Evolutionary conservation across 306 rosid genomes (phyloP).

Genomic region (Fagus crenata): DNA sequence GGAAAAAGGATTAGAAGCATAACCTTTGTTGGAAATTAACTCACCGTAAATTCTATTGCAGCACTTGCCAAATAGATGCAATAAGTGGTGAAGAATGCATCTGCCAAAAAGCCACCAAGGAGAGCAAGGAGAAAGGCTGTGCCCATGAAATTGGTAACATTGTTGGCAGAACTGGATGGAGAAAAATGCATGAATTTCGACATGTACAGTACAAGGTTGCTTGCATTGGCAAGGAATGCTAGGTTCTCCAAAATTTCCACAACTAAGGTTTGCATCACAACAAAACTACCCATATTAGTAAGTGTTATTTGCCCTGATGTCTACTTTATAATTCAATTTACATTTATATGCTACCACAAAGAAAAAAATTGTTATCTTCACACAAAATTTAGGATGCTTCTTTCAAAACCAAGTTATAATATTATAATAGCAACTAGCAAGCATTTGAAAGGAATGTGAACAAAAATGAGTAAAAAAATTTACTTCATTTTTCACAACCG

Average conservation of each 20-base stretch:
- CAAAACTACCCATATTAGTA: neutral
- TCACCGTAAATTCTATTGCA: conserved; percentile 65
- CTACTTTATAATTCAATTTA: neutral
- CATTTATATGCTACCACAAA: neutral
- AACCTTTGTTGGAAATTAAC: neutral
- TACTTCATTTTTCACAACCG: too few species aligned
- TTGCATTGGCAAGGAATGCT: conserved; percentile 78
- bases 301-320: neutral
- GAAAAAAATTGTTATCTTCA: neutral
- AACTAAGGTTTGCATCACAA: conserved; percentile 31
- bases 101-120: conserved; percentile 83
- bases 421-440: neutral
- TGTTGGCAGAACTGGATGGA: conserved; percentile 61
- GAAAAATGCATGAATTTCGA: conserved; percentile 66
- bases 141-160: conserved; percentile 85
- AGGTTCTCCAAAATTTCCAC: conserved; percentile 83
- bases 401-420: neutral
- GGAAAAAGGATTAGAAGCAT: neutral
- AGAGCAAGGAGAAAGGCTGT: conserved; percentile 80
- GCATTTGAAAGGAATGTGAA: neutral
- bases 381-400: too few species aligned
- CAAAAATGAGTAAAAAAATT: neutral
- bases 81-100: conserved; percentile 68
- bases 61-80: conserved; percentile 60
- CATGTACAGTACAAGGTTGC: conserved; percentile 74